Evolutionary conservation across 2,329 filamentous ascomycete genomes (phyloP), one percentile per base, ranked within the genome.

Genomic region (Botrytis sinoallii): DNA sequence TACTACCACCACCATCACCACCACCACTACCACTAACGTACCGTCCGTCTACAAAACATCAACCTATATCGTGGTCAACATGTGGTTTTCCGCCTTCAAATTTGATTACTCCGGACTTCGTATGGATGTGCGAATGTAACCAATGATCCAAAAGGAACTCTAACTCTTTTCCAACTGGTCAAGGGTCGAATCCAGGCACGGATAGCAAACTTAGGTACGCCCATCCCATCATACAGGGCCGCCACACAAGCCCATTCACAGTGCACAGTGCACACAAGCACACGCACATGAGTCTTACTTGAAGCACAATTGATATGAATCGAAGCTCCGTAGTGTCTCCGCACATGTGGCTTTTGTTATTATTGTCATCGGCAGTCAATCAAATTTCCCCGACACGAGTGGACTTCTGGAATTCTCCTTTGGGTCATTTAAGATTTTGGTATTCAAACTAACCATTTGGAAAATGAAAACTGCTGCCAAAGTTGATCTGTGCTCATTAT

Each of bases 351-450:
- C 5, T 25, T 67, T 52, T 18, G 44, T n/a, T 67, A 22, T 67
- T 67, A 67, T 67, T 67, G 48, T 52, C 65, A 67, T 67, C 64
- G 44, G 44, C 64, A 52, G 64, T 67, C 44, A 38, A 66, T 66
- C 64, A 52, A 66, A 66, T 67, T 55, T 40, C 46, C 32, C 65
- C 32, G 16, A 67, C 46, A 40, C 46, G n/a, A 67, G 35, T 67
- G 32, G 35, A 55, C 61, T 44, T 32, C 8, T 46, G n/a, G 18
- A 65, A 32, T 46, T 65, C 61, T 44, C 20, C 40, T 65, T 64
- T 64, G 18, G 40, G 40, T 7, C 40, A 65, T 65, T 65, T 20
- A 65, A 46, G 61, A 22, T 44, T 3, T 40, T 46, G 29, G 29
- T 20, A 40, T 14, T 7, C 10, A 40, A 55, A 18, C 48, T 25